These are phyloP conservation scores for Pisolithus microcarpus DNA, from an alignment of 768 basidiomycete species.

Conservation along the genomic window DNA sequence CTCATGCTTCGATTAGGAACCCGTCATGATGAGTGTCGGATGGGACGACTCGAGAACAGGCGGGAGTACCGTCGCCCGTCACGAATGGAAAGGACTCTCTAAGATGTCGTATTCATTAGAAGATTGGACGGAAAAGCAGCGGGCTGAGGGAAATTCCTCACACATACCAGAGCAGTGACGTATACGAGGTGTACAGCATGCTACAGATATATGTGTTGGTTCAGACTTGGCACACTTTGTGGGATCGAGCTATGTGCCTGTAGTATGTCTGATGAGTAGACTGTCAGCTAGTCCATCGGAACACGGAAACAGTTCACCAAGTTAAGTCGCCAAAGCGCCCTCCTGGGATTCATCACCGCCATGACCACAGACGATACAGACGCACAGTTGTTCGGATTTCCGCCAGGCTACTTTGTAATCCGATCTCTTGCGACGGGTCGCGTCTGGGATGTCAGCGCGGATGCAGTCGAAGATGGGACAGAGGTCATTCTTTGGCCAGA, in stretches of 20 bases:
- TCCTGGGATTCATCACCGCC: background rate
- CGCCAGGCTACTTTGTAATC: conserved; percentile 36
- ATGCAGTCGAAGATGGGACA: conserved; percentile 31
- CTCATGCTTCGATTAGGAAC: conserved; percentile 46
- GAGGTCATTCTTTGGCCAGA: conserved; percentile 60
- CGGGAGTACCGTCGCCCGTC: conserved; percentile 78
- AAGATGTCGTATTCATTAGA: conserved; percentile 63
- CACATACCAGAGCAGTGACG: background rate
- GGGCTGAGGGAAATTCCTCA: conserved; percentile 26
- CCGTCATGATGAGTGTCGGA: conserved; percentile 84
- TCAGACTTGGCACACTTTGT: no score
- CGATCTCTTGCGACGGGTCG: conserved; percentile 30
- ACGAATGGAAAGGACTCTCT: conserved; percentile 92
- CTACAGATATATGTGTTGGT: no score
- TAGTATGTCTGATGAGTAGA: no score
- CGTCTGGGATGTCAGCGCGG: conserved; percentile 29
- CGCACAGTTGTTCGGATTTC: conserved; percentile 26
- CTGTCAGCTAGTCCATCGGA: no score
- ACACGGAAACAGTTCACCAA: no score
- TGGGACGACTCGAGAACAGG: conserved; percentile 61
- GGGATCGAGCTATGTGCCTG: no score
- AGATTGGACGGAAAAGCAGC: conserved; percentile 63
- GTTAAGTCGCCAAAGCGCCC: background rate
- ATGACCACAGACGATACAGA: conserved; percentile 16
- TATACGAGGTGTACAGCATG: no score